Conservation (phyloP, 768 basidiomycete genomes). For the Auricularia auricula-judae region DNA sequence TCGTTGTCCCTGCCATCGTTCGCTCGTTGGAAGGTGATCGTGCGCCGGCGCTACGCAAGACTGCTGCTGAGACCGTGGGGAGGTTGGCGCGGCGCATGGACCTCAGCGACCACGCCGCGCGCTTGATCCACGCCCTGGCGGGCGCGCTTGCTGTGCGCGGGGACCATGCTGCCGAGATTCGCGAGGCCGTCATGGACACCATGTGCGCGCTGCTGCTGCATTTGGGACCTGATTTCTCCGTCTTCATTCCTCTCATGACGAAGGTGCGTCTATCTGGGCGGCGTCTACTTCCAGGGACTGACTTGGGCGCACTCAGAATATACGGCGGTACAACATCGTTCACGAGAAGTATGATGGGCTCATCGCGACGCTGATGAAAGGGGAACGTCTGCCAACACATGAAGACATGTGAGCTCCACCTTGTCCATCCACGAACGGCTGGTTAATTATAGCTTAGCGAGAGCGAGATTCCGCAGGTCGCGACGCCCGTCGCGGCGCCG, state of each 20-base stretch:
- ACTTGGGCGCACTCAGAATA: conserved; percentile 34
- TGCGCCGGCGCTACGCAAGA: conserved; percentile 57
- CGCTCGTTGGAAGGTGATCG: conserved; percentile 76
- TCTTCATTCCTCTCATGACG: conserved; percentile 94
- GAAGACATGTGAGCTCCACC: conserved; percentile 18
- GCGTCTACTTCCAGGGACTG: too few relatives aligned
- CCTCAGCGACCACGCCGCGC: conserved; percentile 93
- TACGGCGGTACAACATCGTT: conserved; percentile 64
- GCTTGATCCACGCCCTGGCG: conserved; percentile 91
- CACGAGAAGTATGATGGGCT: conserved; percentile 82
- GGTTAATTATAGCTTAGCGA: neutral
- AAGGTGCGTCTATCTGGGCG: conserved; percentile 43
- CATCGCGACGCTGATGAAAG: conserved; percentile 79
- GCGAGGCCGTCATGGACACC: conserved; percentile 83
- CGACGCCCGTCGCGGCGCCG: conserved; percentile 41
- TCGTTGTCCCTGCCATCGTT: conserved; percentile 91
- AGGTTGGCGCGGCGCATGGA: conserved; percentile 86
- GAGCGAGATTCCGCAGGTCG: neutral
- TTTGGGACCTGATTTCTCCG: conserved; percentile 91
- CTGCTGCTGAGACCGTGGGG: conserved; percentile 85
- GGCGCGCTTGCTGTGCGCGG: conserved; percentile 65
- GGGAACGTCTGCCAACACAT: conserved; percentile 64
- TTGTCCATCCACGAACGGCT: conserved; percentile 18
- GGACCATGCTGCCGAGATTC: conserved; percentile 47
- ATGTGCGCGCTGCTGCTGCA: conserved; percentile 87